phyloP scores from a whole-genome alignment of 495 filamentous ascomycete genomes.

The Neurospora sp. region DNA sequence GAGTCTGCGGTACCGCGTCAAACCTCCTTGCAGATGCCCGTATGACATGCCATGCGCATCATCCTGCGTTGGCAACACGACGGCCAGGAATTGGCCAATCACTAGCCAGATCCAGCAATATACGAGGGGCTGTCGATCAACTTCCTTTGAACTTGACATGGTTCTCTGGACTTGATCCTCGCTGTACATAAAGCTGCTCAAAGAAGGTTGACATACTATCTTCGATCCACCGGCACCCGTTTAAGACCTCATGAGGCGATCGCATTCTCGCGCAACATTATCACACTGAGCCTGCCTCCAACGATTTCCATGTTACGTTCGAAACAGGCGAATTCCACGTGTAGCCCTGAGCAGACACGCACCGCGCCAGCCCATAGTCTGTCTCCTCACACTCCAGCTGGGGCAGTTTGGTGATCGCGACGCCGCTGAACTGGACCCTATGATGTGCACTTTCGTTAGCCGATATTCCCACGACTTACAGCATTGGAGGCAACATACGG shows the following conservation, averaged over 20 bases:
- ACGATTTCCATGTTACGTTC: background rate
- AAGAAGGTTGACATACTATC: background rate
- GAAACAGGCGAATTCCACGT: background rate
- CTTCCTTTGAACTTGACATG: background rate
- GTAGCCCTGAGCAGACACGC: background rate
- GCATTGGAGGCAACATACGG: slow-evolving; percentile 13
- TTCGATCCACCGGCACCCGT: background rate
- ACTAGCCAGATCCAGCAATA: background rate
- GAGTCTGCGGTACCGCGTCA: background rate
- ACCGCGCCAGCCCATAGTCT: background rate
- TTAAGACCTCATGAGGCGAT: background rate
- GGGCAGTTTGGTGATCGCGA: slow-evolving; percentile 11
- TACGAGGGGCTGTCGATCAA: background rate
- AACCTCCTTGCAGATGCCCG: background rate
- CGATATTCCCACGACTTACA: too few species aligned
- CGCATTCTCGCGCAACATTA: background rate
- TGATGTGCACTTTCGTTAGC: background rate
- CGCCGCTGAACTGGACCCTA: slow-evolving; percentile 16
- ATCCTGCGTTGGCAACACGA: background rate
- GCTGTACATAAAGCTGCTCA: background rate
- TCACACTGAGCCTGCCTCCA: background rate
- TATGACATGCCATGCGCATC: background rate
- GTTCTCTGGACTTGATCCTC: background rate
- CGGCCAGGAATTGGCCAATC: background rate
- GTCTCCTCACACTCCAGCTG: background rate